These are phyloP conservation scores for Megacollybia platyphylla DNA, from an alignment of 1,284 basidiomycete genomes.

Conservation along the genomic window DNA sequence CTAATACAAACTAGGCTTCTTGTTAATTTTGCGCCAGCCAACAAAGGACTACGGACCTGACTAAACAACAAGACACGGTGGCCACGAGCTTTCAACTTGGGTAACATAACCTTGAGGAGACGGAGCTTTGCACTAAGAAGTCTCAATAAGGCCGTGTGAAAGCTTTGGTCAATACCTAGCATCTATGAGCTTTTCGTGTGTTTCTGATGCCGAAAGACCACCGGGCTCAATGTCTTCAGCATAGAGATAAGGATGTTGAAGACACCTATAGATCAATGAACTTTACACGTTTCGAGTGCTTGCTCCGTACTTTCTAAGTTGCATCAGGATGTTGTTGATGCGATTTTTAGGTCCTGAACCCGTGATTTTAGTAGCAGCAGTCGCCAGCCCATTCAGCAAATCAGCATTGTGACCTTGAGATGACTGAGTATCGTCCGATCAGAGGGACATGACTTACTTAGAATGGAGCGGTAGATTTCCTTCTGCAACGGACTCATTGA, in stretches of 20 bases:
- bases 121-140: constrained; percentile 71
- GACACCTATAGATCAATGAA: constrained; percentile 32
- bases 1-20: constrained; percentile 79
- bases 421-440: not conserved
- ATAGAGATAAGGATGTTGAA: constrained; percentile 88
- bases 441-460: constrained; percentile 33
- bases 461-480: constrained; percentile 76
- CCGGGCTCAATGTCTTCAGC: constrained; percentile 73
- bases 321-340: constrained; percentile 78
- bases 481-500: constrained; percentile 85
- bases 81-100: constrained; percentile 79
- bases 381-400: constrained; percentile 45
- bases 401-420: constrained; percentile 54
- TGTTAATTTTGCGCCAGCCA: not conserved
- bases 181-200: constrained; percentile 72
- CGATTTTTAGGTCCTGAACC: constrained; percentile 27
- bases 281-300: constrained; percentile 5
- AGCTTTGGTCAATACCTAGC: constrained; percentile 13
- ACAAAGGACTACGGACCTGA: constrained; percentile 51
- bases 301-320: constrained; percentile 60
- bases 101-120: constrained; percentile 72
- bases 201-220: constrained; percentile 43
- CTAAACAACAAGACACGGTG: constrained; percentile 96
- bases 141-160: no score
- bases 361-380: constrained; percentile 21